Evolutionary conservation across 2,329 filamentous ascomycete genomes (phyloP).

Genomic region (Dactylellina leptospora): DNA sequence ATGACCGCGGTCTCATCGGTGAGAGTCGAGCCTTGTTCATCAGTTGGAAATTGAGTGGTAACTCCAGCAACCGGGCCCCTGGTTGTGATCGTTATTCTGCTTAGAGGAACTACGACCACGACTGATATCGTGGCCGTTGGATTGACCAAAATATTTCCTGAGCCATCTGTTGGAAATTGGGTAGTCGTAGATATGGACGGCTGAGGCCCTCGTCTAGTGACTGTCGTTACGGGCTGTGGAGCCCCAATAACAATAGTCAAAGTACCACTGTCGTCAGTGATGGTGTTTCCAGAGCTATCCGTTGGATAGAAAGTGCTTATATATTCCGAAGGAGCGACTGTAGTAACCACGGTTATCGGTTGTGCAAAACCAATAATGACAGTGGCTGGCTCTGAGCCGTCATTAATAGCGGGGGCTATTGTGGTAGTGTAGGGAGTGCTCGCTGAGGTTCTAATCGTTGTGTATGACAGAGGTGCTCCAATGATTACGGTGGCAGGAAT

Average conservation of each 20-base stretch:
- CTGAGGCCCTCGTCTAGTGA: neutral
- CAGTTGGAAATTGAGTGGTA: neutral
- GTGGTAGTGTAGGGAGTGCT: neutral
- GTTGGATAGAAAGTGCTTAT: conserved; percentile 5
- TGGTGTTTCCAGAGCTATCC: neutral
- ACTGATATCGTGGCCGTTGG: neutral
- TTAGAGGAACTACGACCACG: neutral
- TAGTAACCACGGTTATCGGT: neutral
- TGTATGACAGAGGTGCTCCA: neutral
- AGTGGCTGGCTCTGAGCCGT: neutral
- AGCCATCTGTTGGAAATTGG: neutral
- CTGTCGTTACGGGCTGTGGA: neutral
- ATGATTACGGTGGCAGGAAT: conserved; percentile 1
- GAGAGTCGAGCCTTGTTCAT: neutral
- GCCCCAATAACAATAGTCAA: neutral
- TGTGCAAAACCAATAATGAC: neutral
- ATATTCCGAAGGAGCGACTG: neutral
- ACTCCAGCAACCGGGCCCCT: neutral
- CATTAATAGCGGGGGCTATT: neutral
- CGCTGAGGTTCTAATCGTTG: neutral
- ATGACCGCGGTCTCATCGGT: neutral
- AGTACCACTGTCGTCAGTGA: neutral
- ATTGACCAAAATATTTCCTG: neutral
- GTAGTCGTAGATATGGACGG: neutral
- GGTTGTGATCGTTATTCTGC: neutral